Percentiles rank a stretch among this genome's conserved stretches.
Conservation (phyloP, 306 rosid species). For the Styphnolobium japonicum region DNA sequence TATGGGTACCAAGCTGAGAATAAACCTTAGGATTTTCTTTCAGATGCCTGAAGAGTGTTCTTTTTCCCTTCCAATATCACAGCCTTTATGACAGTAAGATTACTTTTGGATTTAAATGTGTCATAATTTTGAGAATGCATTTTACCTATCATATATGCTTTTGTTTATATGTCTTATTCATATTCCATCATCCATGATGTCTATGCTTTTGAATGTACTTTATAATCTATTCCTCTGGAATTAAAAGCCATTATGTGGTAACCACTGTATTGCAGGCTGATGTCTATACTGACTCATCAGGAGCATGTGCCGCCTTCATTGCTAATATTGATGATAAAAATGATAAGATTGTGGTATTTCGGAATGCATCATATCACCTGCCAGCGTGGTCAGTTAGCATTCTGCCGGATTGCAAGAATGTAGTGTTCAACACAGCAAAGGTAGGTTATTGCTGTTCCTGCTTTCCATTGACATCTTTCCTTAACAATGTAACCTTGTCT, state of each 20-base stretch:
- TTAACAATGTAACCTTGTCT: neutral
- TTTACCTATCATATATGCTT: neutral
- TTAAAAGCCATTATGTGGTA: conserved; percentile 9
- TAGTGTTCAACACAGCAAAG: conserved; percentile 84
- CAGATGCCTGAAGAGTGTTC: neutral
- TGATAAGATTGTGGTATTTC: conserved; percentile 73
- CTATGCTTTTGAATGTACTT: conserved; percentile 1
- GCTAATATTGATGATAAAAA: conserved; percentile 74
- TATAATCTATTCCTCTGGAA: neutral
- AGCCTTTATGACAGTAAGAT: neutral
- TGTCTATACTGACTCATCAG: conserved; percentile 72
- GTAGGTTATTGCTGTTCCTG: conserved; percentile 34
- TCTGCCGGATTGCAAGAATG: conserved; percentile 94
- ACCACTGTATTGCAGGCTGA: conserved; percentile 63
- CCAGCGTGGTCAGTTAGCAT: conserved; percentile 99
- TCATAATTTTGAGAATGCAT: neutral
- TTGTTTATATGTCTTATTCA: neutral
- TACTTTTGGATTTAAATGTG: neutral
- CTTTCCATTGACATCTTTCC: neutral
- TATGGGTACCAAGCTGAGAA: too few relatives aligned
- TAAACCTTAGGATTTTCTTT: too few relatives aligned
- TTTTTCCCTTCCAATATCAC: neutral
- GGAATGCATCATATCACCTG: conserved; percentile 69
- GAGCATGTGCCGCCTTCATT: conserved; percentile 85
- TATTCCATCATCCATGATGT: neutral